Percentiles rank a stretch among this genome's conserved stretches.
Evolutionary conservation across 2,329 filamentous ascomycete species (phyloP).

Genomic region (Ascochyta clinopodiicola): DNA sequence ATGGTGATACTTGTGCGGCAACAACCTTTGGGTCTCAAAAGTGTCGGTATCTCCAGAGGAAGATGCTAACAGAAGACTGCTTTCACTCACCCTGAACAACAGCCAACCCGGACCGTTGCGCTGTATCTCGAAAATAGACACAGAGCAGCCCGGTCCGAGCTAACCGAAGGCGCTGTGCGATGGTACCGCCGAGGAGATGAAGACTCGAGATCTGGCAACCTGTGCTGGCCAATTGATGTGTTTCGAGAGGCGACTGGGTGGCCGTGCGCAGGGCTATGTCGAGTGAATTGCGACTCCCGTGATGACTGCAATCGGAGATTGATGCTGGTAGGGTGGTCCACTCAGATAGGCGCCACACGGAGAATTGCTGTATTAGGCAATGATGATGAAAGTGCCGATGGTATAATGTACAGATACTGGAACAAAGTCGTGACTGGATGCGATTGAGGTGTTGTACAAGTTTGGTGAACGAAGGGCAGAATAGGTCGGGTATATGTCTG

Average conservation of each 20-base stretch:
- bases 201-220: constrained; percentile 30
- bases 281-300: constrained; percentile 45
- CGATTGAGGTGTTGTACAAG: constrained; percentile 34
- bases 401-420: constrained; percentile 24
- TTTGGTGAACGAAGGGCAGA: constrained; percentile 25
- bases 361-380: constrained; percentile 41
- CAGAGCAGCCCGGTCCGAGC: constrained; percentile 43
- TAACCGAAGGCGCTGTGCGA: constrained; percentile 36
- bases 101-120: constrained; percentile 41
- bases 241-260: constrained; percentile 27
- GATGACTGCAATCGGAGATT: constrained; percentile 33
- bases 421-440: constrained; percentile 5
- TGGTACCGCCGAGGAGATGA: constrained; percentile 37
- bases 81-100: constrained; percentile 24
- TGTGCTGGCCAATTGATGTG: constrained; percentile 43
- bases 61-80: not conserved
- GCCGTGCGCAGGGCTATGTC: constrained; percentile 33
- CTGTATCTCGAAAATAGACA: constrained; percentile 41
- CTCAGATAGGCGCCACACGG: constrained; percentile 32
- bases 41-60: not conserved
- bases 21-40: not conserved
- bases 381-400: constrained; percentile 30
- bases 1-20: not conserved
- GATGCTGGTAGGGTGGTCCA: constrained; percentile 19
- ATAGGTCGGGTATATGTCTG: constrained; percentile 26